These are phyloP conservation scores for Pilasporangium apinafurcum DNA, from an alignment of 352 stramenopile genomes.

Conservation along the genomic window DNA sequence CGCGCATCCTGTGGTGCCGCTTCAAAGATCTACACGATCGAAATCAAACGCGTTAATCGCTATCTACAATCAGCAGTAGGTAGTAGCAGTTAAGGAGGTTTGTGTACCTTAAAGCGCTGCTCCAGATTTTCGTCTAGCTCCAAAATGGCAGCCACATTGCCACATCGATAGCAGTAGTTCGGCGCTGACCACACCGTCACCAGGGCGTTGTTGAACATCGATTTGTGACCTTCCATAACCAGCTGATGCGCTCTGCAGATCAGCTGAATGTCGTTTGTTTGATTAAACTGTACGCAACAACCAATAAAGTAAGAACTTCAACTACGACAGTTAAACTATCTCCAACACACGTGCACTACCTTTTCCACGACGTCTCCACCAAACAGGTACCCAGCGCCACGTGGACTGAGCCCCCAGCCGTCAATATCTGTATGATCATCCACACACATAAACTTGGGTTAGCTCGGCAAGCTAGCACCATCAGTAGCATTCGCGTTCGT, in stretches of 20 bases:
- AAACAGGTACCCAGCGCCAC: slow-evolving; percentile 98
- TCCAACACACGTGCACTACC: slow-evolving; percentile 13
- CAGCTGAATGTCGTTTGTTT: slow-evolving; percentile 96
- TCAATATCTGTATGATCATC: slow-evolving; percentile 91
- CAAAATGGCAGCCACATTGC: slow-evolving; percentile 98
- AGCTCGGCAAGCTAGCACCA: not conserved
- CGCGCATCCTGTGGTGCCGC: slow-evolving; percentile 95
- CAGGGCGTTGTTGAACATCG: slow-evolving; percentile 97
- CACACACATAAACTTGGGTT: not conserved
- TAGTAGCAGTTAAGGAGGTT: not conserved
- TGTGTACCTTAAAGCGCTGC: slow-evolving; percentile 77
- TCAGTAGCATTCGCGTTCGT: not conserved
- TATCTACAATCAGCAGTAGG: slow-evolving; percentile 4
- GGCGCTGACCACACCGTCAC: slow-evolving; percentile 99
- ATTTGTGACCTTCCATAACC: slow-evolving; percentile 89
- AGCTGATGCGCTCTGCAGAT: slow-evolving; percentile 99
- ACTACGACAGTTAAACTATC: not conserved
- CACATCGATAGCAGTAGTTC: slow-evolving; percentile 99
- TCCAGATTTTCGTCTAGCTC: slow-evolving; percentile 97
- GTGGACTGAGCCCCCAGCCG: slow-evolving; percentile 96
- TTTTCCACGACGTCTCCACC: slow-evolving; percentile 97
- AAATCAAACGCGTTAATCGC: slow-evolving; percentile 8
- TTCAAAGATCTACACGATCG: slow-evolving; percentile 92
- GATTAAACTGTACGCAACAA: slow-evolving; percentile 87
- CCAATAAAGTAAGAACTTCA: not conserved